Conservation (phyloP, 1,284 basidiomycete genomes). For the Pascua sp. region DNA sequence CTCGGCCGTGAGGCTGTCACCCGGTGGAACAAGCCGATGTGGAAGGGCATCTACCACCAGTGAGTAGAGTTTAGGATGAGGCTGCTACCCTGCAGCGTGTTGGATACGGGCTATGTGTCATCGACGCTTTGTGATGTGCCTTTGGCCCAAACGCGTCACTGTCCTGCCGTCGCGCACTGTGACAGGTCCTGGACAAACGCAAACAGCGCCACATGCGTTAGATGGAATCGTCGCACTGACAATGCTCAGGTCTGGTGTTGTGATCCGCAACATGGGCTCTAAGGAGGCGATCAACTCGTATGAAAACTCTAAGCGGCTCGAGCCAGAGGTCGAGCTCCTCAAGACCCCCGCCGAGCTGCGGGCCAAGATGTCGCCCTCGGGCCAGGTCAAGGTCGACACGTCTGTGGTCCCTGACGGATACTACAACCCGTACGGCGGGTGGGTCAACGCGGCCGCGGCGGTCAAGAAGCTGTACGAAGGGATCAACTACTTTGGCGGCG, state of each 20-base stretch:
- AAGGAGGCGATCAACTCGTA: not conserved
- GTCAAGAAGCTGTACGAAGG: constrained; percentile 58
- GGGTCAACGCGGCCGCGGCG: constrained; percentile 70
- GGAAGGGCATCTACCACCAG: constrained; percentile 72
- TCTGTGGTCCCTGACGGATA: constrained; percentile 48
- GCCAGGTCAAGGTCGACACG: not conserved
- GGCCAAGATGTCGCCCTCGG: constrained; percentile 7
- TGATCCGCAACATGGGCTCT: too few species aligned
- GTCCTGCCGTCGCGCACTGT: too few species aligned
- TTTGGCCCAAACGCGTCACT: too few species aligned
- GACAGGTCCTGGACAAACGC: too few species aligned
- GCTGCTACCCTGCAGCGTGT: too few species aligned
- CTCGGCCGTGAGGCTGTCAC: constrained; percentile 69
- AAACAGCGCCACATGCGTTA: too few species aligned
- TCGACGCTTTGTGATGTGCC: too few species aligned
- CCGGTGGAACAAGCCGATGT: constrained; percentile 64
- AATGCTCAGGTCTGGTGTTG: too few species aligned
- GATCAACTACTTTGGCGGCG: constrained; percentile 58
- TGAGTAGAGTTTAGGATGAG: constrained; percentile 43
- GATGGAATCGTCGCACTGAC: too few species aligned
- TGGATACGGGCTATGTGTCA: too few species aligned
- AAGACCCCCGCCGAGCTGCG: constrained; percentile 9
- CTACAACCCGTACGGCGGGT: constrained; percentile 70
- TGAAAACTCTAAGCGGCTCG: constrained; percentile 10
- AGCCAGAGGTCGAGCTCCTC: constrained; percentile 12